Evolutionary conservation across 169 alveolate species (phyloP), one percentile per base, ranked within the genome.

Genomic region (Eimeria acervulina): DNA sequence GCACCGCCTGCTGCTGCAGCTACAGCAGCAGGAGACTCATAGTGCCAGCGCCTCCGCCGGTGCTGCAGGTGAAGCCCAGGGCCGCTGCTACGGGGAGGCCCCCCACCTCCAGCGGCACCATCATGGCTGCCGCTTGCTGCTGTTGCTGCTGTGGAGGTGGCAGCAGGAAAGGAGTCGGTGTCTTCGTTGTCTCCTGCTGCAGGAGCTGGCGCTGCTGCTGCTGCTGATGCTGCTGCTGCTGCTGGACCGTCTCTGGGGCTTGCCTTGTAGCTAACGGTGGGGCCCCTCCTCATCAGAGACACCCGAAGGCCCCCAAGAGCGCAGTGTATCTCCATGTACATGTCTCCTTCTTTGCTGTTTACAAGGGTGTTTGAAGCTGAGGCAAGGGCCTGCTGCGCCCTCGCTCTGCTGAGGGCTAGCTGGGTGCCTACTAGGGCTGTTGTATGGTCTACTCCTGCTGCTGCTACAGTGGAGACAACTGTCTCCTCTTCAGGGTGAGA

Each of bases 311-410:
- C 90, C 6, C 52, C 90, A 7, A 80, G 68, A 38, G 31, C 90
- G 23, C 90, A 80, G 42, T 80, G 90, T 23, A 80, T 6, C 68
- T 80, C 90, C 28, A 80, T 23, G 44, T 28, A 80, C 90, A 80
- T 80, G 19, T n/a, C 68, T 33, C 90, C 90, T 44, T 80, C 70
- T 61, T 47, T 21, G 42, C 42, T 80, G 23, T 80, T 80, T 13
- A 44, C 68, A 12, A 80, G 42, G 17, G 90, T 80, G 70, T 42
- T 23, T 1, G 90, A 80, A 5, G 70, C 90, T 15, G 68, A 80
- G 15, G 40, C 90, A 31, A 80, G 42, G 51, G 90, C 90, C 90
- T 80, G 70, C 90, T 80, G 90, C 1, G 90, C 90, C 38, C 90
- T 40, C 19, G 42, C 68, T 26, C 90, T 80, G 70, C 90, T 80